Conservation (phyloP, 495 filamentous ascomycete species). For the Podospora fimiseda region DNA sequence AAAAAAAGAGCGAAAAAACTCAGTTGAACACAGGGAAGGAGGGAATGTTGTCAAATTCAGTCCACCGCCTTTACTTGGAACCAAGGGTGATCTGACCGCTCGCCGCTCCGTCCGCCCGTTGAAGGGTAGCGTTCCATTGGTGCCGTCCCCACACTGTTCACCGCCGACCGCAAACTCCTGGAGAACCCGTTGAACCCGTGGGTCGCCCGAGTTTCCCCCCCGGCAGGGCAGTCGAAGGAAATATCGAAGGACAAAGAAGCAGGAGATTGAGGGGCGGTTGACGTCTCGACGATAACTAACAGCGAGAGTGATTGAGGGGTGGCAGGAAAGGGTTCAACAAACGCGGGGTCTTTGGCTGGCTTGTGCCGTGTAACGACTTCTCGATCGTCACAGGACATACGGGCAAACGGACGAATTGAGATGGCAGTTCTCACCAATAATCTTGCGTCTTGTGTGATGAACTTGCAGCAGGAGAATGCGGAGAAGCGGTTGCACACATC, state of each 20-base stretch:
- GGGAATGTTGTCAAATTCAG: not conserved
- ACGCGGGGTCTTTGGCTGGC: constrained; percentile 1
- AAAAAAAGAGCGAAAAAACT: not conserved
- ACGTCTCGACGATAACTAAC: too few species aligned
- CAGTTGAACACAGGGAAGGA: not conserved
- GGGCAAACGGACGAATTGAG: not conserved
- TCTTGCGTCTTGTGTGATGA: too few species aligned
- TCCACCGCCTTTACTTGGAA: constrained; percentile 5
- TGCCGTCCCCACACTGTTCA: not conserved
- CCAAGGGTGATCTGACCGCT: not conserved
- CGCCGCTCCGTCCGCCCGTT: not conserved
- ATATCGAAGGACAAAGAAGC: not conserved
- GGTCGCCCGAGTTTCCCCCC: not conserved
- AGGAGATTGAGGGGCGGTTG: too few species aligned
- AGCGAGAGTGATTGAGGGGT: not conserved
- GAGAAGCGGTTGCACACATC: too few species aligned
- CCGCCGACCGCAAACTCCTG: not conserved
- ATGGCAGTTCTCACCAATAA: not conserved
- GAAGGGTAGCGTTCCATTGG: not conserved
- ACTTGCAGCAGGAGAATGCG: too few species aligned
- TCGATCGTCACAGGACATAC: not conserved
- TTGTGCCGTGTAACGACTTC: not conserved
- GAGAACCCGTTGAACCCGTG: not conserved
- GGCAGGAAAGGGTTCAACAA: not conserved
- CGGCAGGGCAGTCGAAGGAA: not conserved